Percentiles rank a stretch among this genome's conserved stretches.
Evolutionary conservation across 1,139 yeast genomes (phyloP).

Genomic region (Debaryomyces sp.): DNA sequence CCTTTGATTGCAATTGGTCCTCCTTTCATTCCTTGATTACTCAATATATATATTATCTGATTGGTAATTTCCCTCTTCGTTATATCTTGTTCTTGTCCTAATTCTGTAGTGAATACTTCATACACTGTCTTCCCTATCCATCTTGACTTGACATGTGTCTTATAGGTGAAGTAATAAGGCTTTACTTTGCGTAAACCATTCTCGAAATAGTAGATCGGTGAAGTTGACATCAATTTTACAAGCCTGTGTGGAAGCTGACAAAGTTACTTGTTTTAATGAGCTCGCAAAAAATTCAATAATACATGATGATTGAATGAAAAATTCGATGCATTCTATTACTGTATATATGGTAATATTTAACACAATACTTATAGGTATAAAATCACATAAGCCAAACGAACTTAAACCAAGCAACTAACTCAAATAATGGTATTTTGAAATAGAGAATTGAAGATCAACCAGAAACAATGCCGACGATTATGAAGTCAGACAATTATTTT

Average conservation of each 20-base stretch:
- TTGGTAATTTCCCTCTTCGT: conserved; percentile 27
- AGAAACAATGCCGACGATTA: not conserved
- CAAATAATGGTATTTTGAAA: conserved; percentile 2
- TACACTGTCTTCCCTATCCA: conserved; percentile 50
- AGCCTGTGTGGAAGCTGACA: not conserved
- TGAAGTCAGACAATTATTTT: not conserved
- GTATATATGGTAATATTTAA: not conserved
- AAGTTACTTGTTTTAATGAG: not conserved
- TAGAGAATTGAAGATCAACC: conserved; percentile 4
- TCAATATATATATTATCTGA: conserved; percentile 28
- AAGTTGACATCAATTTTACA: not conserved
- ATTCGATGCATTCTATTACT: not conserved
- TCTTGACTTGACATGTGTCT: conserved; percentile 48
- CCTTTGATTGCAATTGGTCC: conserved; percentile 24
- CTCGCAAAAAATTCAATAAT: not conserved
- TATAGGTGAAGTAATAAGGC: conserved; percentile 46
- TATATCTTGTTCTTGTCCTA: conserved; percentile 36
- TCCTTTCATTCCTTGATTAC: conserved; percentile 29
- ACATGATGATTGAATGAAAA: not conserved
- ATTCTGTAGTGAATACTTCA: conserved; percentile 47
- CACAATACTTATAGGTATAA: conserved; percentile 1
- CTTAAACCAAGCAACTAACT: conserved; percentile 1
- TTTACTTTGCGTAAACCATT: conserved; percentile 47
- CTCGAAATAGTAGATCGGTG: conserved; percentile 25
- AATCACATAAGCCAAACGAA: conserved; percentile 1